These are phyloP conservation scores for Cynanchum wilfordii DNA, from an alignment of 257 asterid species.

Conservation along the genomic window DNA sequence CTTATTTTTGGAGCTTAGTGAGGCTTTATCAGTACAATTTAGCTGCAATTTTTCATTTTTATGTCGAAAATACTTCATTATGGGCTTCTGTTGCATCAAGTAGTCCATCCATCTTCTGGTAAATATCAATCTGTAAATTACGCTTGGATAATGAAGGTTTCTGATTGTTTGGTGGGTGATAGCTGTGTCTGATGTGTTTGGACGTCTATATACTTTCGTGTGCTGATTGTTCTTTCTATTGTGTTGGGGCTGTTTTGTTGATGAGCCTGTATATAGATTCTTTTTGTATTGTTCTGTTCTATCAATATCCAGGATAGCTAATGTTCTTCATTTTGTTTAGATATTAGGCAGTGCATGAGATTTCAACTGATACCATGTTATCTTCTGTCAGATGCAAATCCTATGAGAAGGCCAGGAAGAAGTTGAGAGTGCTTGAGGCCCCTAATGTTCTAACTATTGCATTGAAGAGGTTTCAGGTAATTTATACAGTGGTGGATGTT, in stretches of 20 bases:
- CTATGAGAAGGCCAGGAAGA: constrained; percentile 76
- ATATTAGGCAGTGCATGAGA: constrained; percentile 1
- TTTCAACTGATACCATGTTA: neutral
- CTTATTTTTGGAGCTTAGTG: neutral
- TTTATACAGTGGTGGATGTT: neutral
- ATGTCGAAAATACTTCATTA: neutral
- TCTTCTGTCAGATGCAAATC: constrained; percentile 57
- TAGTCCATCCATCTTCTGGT: neutral
- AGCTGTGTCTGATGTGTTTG: neutral
- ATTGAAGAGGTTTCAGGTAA: constrained; percentile 82
- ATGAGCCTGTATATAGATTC: neutral
- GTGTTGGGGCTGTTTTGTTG: neutral
- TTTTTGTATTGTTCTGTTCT: neutral
- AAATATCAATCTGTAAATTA: neutral
- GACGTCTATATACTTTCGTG: neutral
- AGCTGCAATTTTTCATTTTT: neutral
- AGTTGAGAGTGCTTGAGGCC: constrained; percentile 72
- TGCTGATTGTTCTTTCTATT: neutral
- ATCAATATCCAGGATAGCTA: neutral
- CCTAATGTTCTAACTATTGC: constrained; percentile 84
- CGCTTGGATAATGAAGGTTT: neutral
- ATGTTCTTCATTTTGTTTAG: neutral
- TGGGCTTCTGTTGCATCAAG: neutral
- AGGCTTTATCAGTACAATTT: neutral
- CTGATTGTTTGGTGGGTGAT: neutral